Base-by-base conservation (phyloP, 805 yeast genomes). In the Jamesozyma rosinii region DNA sequence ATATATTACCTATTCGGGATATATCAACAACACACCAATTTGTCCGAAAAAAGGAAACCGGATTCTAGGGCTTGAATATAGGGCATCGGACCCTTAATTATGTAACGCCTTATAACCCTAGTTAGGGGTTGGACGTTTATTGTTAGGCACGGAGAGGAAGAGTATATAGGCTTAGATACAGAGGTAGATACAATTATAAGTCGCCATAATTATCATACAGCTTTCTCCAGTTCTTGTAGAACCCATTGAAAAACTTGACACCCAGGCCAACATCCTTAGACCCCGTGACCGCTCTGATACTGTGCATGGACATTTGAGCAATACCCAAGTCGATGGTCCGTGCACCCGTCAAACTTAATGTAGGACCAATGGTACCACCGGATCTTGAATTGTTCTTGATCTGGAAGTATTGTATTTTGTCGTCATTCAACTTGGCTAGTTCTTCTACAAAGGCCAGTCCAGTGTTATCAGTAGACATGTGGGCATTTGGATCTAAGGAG, bases 311-410 rank as follows among this genome's bases (percentile, higher is more conserved):
- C 53, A 83, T 69, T 64, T 85, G 94, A 2, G 94, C 79, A 52
- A 85, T 81, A 44, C 95, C 95, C 45, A 84, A 63, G 54, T 85
- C 95, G 44, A 83, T 75, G 36, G 90, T 81, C 55, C 85, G 70
- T 3, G 84, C 83, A 44, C 87, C 87, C 1, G 85, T 78, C 49
- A 72, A 64, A 14, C 84, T 68, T 43, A 80, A 67, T 10, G 74
- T 69, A 19, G 86, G 95, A 0, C 95, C 95, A 57, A 87, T 84
- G 22, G 95, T 85, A 33, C 94, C 94, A 27, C 95, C 95, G 1
- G 88, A 80, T 58, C 92, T 75, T 14, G 84, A 74, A 59, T 81
- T 89, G 65, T 87, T 86, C 63, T 92, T 76, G 60, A 84, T 82
- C 58, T 86, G 95, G 78, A 85, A 85, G 64, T 77, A 79, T 65